Base-by-base conservation (phyloP, 352 stramenopile genomes). In the Phytophthora lateralis region DNA sequence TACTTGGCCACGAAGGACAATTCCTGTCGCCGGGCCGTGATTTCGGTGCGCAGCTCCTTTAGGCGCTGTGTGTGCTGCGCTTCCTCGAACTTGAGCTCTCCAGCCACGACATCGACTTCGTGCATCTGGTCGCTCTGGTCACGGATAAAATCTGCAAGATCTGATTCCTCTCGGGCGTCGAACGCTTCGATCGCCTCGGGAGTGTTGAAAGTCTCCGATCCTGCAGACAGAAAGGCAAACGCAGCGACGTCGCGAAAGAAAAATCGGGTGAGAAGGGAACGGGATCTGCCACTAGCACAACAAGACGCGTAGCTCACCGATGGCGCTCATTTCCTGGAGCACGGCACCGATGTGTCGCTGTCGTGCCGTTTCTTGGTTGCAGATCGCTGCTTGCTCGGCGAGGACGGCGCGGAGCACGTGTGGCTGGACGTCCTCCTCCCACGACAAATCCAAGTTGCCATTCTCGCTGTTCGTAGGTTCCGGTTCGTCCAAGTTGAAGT, bases 31-130 rank as follows among this genome's bases (percentile, higher is more conserved):
- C 60, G 61, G 20, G 63, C 26, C 4, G 61, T 55, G 69, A 86
- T 80, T 27, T 85, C 67, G 3, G 43, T 35, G 17, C 76, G 72
- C 20, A 90, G 44, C 34, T 71, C 57, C 46, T 88, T 88, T 51
- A 88, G 78, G 6, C 55, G 60, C 42, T 87, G 74, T 21, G 73
- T 78, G 27, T 85, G 66, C 49, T 74, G 62, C 8, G 80, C 68
- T 32, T 90, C 80, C 12, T 55, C 24, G 53, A 81, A 67, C 53
- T 80, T 82, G 50, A 73, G 63, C 24, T 50, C 50, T 34, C 70
- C 55, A 1, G 76, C 62, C 6, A 51, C 64, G 10, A 47, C 44
- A 41, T 81, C 71, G 14, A 87, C 57, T 14, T 39, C 54, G 0
- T 20, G 10, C 7, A 75, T 57, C 15, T 71, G 37, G 5, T 64